Evolutionary conservation across 371 early-diverging fungal genomes (phyloP), one percentile per base, ranked within the genome.

Genomic region (Dichotomocladium elegans): DNA sequence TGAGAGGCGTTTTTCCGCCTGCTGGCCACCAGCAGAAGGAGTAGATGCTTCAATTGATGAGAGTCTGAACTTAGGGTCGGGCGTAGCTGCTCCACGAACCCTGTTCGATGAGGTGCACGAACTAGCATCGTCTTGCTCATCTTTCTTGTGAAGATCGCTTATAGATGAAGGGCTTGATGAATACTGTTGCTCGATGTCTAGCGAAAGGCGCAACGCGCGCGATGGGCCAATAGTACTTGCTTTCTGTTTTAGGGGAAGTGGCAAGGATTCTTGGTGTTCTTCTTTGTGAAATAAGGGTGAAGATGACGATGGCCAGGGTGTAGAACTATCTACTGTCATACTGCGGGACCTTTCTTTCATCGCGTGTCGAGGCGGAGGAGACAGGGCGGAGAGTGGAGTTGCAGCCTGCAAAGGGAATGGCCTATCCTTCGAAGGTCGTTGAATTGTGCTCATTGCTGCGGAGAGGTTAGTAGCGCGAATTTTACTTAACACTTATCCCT

Each of bases 121-220:
- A 37, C 21, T 17, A 1, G 17, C 37, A 37, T 52, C 43, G 45
- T 53, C 45, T 40, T 50, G 10, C 31, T 55, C 25, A 8, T 40
- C 47, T 9, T 48, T 22, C 51, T 30, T 41, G 41, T 30, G 41
- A 48, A 22, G 43, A 21, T 61, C 59, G 19, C 37, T 55, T 26
- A 22, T 41, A 26, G 26, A 26, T 1, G 57, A 37, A 25, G 53
- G n/a, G 9, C 41, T 40, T 12, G 52, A 47, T 4, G 42, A 46
- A 33, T 47, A 33, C 50, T 51, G 31, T 30, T 63, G 57, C 14
- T 72, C 73, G 3, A 66, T 63, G 12, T 72, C 73, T 12, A 72
- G 27, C 22, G 73, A 72, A 9, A 72, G 45, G 1, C 73, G 61
- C 14, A 70, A 35, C 5, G 68, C 53, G 8, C 55, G 58, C 1